Conservation (phyloP, 2,329 filamentous ascomycete species). For the Neopestalotiopsis sp. region DNA sequence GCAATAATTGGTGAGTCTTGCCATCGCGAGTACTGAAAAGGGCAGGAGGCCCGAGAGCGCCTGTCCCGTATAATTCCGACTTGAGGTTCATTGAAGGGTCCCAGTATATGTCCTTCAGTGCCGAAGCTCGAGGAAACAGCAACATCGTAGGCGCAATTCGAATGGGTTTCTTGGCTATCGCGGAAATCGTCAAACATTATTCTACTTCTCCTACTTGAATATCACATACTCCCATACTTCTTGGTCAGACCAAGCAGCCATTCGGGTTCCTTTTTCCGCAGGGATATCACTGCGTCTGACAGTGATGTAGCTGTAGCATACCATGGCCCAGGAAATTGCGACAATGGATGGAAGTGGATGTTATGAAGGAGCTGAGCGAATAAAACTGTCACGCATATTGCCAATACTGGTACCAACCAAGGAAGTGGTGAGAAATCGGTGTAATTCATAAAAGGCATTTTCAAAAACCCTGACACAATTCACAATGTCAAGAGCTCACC, state of each 20-base stretch:
- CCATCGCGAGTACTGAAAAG: slow-evolving; percentile 37
- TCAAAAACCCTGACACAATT: not conserved
- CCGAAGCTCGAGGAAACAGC: slow-evolving; percentile 41
- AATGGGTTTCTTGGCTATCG: slow-evolving; percentile 37
- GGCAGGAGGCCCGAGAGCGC: slow-evolving; percentile 40
- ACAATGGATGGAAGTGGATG: slow-evolving; percentile 28
- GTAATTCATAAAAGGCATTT: not conserved
- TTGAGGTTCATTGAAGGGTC: slow-evolving; percentile 42
- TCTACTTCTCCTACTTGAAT: slow-evolving; percentile 4
- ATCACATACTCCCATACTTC: slow-evolving; percentile 27
- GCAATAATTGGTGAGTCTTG: slow-evolving; percentile 38
- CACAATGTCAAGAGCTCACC: too few relatives aligned
- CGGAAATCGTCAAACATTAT: slow-evolving; percentile 22
- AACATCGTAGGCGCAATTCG: slow-evolving; percentile 43
- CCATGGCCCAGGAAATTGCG: slow-evolving; percentile 28
- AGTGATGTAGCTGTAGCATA: slow-evolving; percentile 30
- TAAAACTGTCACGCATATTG: not conserved
- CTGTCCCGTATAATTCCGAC: slow-evolving; percentile 39
- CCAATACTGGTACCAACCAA: not conserved
- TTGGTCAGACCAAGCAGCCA: slow-evolving; percentile 28
- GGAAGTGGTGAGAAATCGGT: not conserved
- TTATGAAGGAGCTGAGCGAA: slow-evolving; percentile 21
- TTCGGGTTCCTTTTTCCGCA: slow-evolving; percentile 26
- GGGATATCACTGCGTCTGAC: slow-evolving; percentile 25
- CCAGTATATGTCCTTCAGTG: slow-evolving; percentile 46